Conservation (phyloP, 208 protist species). For the Wallacemonas sp. region DNA sequence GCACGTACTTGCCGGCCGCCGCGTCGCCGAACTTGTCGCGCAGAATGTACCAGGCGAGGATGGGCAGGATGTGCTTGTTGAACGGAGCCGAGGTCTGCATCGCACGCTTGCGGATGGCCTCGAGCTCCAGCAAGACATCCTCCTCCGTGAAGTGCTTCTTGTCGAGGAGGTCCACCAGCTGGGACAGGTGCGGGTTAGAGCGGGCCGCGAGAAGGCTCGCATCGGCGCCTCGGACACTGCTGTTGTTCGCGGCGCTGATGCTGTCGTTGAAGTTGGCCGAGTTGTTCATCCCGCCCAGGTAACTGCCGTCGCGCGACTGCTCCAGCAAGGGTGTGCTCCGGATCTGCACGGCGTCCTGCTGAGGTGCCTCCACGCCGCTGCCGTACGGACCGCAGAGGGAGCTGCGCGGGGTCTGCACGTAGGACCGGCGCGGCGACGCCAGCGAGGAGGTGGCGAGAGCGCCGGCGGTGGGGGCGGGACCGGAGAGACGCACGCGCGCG, state of each 20-base stretch:
- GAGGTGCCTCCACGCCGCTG: background rate
- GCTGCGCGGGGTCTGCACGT: conserved; percentile 12
- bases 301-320: no score
- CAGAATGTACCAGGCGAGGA: conserved; percentile 47
- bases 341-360: background rate
- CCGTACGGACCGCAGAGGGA: background rate
- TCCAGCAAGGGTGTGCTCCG: background rate
- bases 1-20: conserved; percentile 27
- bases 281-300: no score
- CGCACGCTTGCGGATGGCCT: conserved; percentile 50
- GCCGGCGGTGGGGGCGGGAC: background rate
- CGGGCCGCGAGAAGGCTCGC: conserved; percentile 24
- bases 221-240: no score
- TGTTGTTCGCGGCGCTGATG: no score
- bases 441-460: conserved; percentile 5
- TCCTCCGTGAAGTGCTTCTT: conserved; percentile 49
- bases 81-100: conserved; percentile 47
- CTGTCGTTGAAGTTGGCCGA: no score
- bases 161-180: conserved; percentile 38
- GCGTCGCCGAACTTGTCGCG: conserved; percentile 37
- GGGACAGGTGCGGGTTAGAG: conserved; percentile 39
- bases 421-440: conserved; percentile 11
- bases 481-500: conserved; percentile 1
- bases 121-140: conserved; percentile 43
- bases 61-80: conserved; percentile 43